Percentiles rank a stretch among this genome's conserved stretches.
Conservation (phyloP, 257 asterid species). For the Vinca minor region DNA sequence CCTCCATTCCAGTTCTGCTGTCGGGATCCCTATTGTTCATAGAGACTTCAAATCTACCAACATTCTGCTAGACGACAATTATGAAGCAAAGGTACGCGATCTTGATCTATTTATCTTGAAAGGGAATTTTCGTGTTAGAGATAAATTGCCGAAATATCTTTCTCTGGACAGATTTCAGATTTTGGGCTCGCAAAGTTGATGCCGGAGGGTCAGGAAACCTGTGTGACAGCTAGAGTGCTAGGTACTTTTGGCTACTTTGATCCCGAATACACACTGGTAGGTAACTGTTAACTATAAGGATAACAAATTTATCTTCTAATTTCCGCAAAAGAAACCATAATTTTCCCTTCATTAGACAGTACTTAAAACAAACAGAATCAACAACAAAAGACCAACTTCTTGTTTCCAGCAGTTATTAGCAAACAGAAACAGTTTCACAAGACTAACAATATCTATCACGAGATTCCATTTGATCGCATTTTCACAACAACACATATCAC, state of each 20-base stretch:
- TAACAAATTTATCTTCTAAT: background rate
- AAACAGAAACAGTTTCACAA: too few species aligned
- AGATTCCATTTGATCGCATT: too few species aligned
- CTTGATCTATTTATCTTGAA: background rate
- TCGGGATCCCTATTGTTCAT: conserved; percentile 87
- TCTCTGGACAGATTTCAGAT: conserved; percentile 68
- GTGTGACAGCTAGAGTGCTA: conserved; percentile 74
- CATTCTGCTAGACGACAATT: conserved; percentile 69
- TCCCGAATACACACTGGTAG: conserved; percentile 93
- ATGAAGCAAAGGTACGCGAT: conserved; percentile 70
- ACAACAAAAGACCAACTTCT: too few species aligned
- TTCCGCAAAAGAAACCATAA: too few species aligned
- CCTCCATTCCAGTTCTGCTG: conserved; percentile 80
- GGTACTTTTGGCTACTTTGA: conserved; percentile 98
- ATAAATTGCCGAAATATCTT: too few species aligned
- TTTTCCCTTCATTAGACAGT: too few species aligned
- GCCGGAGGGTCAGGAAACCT: conserved; percentile 89
- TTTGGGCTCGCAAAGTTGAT: conserved; percentile 92
- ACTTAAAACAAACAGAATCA: too few species aligned
- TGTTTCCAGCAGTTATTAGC: too few species aligned
- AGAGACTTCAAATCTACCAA: conserved; percentile 96
- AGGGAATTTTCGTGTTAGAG: too few species aligned
- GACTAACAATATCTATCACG: too few species aligned
- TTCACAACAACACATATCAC: too few species aligned
- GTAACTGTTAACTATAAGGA: conserved; percentile 19